Percentiles rank a stretch among this genome's conserved stretches.
Evolutionary conservation across 495 filamentous ascomycete species (phyloP).

Genomic region (Aspergillus sclerotioniger): DNA sequence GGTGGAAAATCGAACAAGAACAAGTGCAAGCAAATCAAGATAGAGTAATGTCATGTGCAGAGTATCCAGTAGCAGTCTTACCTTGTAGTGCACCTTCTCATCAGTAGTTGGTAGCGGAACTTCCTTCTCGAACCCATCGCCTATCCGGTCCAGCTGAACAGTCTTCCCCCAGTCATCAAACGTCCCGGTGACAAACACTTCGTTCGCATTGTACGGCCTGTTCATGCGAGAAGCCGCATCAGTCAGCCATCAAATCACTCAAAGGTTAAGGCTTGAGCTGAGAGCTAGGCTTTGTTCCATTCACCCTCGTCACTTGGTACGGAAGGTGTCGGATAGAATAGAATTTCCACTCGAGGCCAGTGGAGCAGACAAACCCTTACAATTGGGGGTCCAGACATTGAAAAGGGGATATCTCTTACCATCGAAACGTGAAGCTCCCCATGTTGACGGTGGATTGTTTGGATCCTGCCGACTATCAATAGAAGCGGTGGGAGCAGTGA

Average conservation of each 20-base stretch:
- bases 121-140: constrained; percentile 69
- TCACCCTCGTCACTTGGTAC: constrained; percentile 2
- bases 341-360: not conserved
- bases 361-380: not conserved
- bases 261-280: constrained; percentile 14
- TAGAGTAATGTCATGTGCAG: not conserved
- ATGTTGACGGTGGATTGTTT: constrained; percentile 19
- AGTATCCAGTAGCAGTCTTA: constrained; percentile 26
- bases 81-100: constrained; percentile 83
- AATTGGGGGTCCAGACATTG: not conserved
- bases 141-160: constrained; percentile 72
- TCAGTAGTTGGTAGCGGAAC: constrained; percentile 62
- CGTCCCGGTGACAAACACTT: constrained; percentile 92
- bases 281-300: not conserved
- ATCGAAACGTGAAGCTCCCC: constrained; percentile 45
- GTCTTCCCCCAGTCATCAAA: constrained; percentile 93
- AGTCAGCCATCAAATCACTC: constrained; percentile 31
- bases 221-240: constrained; percentile 25
- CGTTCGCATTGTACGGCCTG: constrained; percentile 73
- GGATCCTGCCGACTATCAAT: not conserved
- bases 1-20: not conserved
- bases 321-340: constrained; percentile 6
- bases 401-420: constrained; percentile 28
- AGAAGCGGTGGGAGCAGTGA: not conserved
- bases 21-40: not conserved